Percentiles rank a stretch among this genome's conserved stretches.
phyloP scores from a whole-genome alignment of 2,329 filamentous ascomycete genomes.

The Alternaria sp. region DNA sequence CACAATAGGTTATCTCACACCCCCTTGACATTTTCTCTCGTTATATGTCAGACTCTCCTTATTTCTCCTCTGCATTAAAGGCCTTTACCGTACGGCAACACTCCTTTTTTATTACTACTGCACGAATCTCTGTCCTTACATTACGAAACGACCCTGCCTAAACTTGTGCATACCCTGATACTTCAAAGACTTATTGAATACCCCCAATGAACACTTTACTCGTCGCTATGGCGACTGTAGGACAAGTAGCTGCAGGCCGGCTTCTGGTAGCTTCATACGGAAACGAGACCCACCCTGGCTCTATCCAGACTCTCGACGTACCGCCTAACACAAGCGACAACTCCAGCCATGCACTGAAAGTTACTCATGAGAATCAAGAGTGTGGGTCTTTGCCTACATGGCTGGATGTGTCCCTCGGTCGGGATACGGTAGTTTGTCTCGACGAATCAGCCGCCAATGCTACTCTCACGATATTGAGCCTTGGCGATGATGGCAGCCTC shows the following conservation, averaged over 20 bases:
- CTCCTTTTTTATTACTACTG: neutral
- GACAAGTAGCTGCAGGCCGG: slow-evolving; percentile 21
- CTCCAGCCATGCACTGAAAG: slow-evolving; percentile 49
- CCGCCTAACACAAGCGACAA: neutral
- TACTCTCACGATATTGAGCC: slow-evolving; percentile 21
- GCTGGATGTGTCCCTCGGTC: slow-evolving; percentile 64
- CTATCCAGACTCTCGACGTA: slow-evolving; percentile 52
- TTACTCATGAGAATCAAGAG: slow-evolving; percentile 55
- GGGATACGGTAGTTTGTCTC: slow-evolving; percentile 65
- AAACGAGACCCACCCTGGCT: slow-evolving; percentile 39
- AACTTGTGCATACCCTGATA: neutral
- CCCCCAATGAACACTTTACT: slow-evolving; percentile 19
- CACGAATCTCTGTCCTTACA: neutral
- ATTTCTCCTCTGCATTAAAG: neutral
- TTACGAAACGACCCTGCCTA: neutral
- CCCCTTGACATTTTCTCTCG: neutral
- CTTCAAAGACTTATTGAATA: neutral
- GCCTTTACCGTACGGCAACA: neutral
- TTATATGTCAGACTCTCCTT: neutral
- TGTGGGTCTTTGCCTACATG: slow-evolving; percentile 67
- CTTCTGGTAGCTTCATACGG: slow-evolving; percentile 57
- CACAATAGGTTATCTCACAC: neutral
- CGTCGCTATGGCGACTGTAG: slow-evolving; percentile 26
- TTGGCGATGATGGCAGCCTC: slow-evolving; percentile 50
- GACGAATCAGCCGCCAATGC: slow-evolving; percentile 68